Evolutionary conservation across 2,329 filamentous ascomycete genomes (phyloP), one percentile per base, ranked within the genome.

Genomic region (Aaosphaeria arxii): DNA sequence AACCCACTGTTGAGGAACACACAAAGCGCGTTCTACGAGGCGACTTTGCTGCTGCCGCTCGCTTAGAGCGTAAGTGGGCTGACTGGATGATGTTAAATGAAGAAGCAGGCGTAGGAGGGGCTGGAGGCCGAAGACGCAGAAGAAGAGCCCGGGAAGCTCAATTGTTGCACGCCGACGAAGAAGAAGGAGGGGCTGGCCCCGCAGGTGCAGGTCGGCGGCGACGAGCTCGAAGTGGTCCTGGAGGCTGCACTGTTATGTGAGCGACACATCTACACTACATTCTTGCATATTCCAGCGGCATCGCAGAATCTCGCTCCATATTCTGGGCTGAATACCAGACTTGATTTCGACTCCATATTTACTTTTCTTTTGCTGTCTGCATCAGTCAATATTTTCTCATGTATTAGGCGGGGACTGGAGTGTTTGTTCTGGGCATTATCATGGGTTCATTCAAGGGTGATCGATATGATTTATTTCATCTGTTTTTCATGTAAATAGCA

Each of bases 1-100:
- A 97, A 72, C 89, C 89, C 73, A 96, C 91, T 0, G 91, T 96
- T 4, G 88, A 96, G 57, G 91, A 96, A 68, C 92, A 97, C 70
- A 91, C 85, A 45, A 92, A 91, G 73, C 83, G 91, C 4, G 89
- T 96, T 1, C 70, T 95, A 44, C 78, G 82, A 4, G 89, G 89
- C 5, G 88, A 96, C 52, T 80, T 90, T 49, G 76, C 78, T 0
- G 80, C 88, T 1, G 94, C 94, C 1, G 79, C 78, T 35, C 78
- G 89, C n/a, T 77, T 97, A 17, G 91, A 96, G 75, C 80, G 85
- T 54, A 95, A 92, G 67, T 97, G 92, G 92, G 87, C 87, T 0
- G 88, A 95, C 46, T 95, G 90, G 69, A 96, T 96, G 91, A 89
- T 95, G 73, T 85, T 89, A 11, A 88, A 83, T 44, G 90, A 96